Percentiles rank a stretch among this genome's conserved stretches.
These are phyloP conservation scores for Coniferiporia weirii DNA, from an alignment of 1,284 basidiomycete genomes.

Conservation along the genomic window DNA sequence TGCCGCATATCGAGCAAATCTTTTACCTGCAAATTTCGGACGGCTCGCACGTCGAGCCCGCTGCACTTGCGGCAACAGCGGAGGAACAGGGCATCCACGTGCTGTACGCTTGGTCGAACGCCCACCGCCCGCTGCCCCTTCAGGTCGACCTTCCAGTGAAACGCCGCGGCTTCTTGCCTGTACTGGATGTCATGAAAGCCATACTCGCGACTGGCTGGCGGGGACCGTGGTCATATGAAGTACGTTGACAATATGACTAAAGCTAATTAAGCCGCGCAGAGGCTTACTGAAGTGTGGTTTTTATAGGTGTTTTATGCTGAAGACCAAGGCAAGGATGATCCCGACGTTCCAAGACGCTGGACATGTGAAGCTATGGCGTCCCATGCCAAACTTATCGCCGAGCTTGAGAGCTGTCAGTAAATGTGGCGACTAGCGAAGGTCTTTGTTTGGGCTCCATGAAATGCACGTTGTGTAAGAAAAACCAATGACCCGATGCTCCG, in stretches of 20 bases:
- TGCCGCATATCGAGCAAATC: conserved; percentile 23
- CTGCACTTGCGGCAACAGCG: conserved; percentile 21
- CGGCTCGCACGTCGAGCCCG: conserved; percentile 22
- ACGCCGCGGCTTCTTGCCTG: conserved; percentile 27
- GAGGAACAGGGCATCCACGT: conserved; percentile 25
- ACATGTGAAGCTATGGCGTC: conserved; percentile 23
- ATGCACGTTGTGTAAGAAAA: no score
- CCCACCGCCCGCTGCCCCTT: conserved; percentile 28
- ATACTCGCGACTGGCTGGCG: conserved; percentile 28
- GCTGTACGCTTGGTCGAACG: conserved; percentile 29
- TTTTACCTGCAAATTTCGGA: conserved; percentile 32
- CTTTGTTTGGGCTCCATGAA: no score
- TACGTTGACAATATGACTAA: conserved; percentile 2
- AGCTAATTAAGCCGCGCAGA: not conserved
- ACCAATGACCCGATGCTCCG: no score
- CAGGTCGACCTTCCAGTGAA: conserved; percentile 20
- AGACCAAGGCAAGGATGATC: conserved; percentile 25
- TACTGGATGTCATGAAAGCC: conserved; percentile 27
- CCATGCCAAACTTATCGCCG: conserved; percentile 15
- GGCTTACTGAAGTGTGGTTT: not conserved
- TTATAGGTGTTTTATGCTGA: conserved; percentile 27
- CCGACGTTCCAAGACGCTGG: conserved; percentile 25
- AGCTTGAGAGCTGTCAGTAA: not conserved
- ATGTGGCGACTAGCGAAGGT: no score
- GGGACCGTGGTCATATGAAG: conserved; percentile 31